Evolutionary conservation across 2,329 filamentous ascomycete species (phyloP).

Genomic region (Sarocladiaceae sp.): DNA sequence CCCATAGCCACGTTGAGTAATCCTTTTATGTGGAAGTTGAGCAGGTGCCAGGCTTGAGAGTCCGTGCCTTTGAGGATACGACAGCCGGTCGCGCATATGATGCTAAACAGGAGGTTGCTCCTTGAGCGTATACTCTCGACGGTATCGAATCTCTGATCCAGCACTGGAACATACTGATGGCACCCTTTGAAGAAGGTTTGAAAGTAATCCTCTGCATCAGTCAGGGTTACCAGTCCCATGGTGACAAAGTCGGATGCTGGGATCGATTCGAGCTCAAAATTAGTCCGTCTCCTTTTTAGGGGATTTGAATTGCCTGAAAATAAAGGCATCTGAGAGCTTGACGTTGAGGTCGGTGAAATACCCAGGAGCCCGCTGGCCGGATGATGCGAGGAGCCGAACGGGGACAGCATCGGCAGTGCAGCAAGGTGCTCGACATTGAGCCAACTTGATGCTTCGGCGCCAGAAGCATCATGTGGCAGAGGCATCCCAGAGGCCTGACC

Average conservation of each 20-base stretch:
- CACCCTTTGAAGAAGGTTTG: slow-evolving; percentile 22
- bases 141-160: slow-evolving; percentile 32
- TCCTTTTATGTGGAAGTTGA: slow-evolving; percentile 37
- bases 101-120: slow-evolving; percentile 46
- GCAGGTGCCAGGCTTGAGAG: slow-evolving; percentile 34
- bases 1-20: slow-evolving; percentile 35
- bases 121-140: slow-evolving; percentile 39
- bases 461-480: not conserved
- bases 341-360: not conserved
- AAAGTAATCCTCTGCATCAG: slow-evolving; percentile 20
- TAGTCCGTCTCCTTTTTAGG: slow-evolving; percentile 12
- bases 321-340: not conserved
- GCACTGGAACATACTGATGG: slow-evolving; percentile 22
- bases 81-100: slow-evolving; percentile 48
- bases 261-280: slow-evolving; percentile 14
- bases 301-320: not conserved
- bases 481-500: not conserved
- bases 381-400: not conserved
- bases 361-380: not conserved
- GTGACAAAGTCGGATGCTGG: slow-evolving; percentile 17
- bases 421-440: not conserved
- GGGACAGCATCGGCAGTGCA: not conserved
- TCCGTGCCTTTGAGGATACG: slow-evolving; percentile 36
- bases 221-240: slow-evolving; percentile 16
- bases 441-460: not conserved